These are phyloP conservation scores for Fusarium sp. DNA, from an alignment of 2,329 filamentous ascomycete species.

Conservation along the genomic window DNA sequence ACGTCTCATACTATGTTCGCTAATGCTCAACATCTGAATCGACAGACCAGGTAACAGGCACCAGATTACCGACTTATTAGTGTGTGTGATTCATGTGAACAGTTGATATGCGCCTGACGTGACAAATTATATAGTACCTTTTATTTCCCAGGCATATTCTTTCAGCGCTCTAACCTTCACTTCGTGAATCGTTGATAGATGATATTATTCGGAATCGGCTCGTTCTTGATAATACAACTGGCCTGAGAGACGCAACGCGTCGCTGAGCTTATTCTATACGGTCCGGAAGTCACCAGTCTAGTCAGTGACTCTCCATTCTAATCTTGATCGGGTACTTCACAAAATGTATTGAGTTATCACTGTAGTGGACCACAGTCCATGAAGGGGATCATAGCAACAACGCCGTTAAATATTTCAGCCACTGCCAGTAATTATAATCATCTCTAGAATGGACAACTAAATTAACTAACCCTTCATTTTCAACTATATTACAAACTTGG, in stretches of 20 bases:
- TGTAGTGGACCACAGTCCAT: not conserved
- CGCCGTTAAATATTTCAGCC: conserved; percentile 5
- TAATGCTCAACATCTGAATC: conserved; percentile 9
- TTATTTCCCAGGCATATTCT: too few relatives aligned
- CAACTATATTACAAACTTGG: not conserved
- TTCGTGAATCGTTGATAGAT: too few relatives aligned
- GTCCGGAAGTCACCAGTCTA: not conserved
- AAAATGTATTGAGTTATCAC: conserved; percentile 3
- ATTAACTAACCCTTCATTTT: not conserved
- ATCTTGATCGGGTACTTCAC: not conserved
- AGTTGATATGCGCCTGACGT: not conserved
- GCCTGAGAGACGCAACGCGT: too few relatives aligned
- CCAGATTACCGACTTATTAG: not conserved
- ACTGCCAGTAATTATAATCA: not conserved
- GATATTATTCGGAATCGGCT: too few relatives aligned
- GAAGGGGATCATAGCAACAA: conserved; percentile 8
- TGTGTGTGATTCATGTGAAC: not conserved
- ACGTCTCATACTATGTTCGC: conserved; percentile 10
- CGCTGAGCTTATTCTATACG: not conserved
- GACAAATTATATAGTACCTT: not conserved
- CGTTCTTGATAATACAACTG: not conserved
- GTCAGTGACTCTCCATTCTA: not conserved
- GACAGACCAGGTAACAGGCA: not conserved
- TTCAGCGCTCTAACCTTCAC: too few relatives aligned
- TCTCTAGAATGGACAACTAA: not conserved